Conservation (phyloP, 2,329 filamentous ascomycete species). For the Colletotrichum sp. region DNA sequence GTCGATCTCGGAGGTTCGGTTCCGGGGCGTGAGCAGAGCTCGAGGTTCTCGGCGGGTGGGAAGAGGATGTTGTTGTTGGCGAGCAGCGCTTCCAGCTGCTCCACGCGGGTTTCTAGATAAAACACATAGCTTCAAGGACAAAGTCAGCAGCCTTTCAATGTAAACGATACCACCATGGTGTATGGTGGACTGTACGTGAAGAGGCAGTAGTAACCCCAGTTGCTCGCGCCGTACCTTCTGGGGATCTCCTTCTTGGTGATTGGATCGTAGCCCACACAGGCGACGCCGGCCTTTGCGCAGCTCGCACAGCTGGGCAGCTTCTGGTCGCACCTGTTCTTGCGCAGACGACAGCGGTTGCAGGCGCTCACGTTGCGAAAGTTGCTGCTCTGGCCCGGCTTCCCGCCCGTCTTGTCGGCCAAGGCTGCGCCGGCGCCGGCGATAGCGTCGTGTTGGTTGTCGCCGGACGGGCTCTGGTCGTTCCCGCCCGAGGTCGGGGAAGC, state of each 20-base stretch:
- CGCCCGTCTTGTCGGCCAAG: constrained; percentile 29
- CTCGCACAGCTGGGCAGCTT: constrained; percentile 87
- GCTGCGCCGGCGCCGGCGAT: constrained; percentile 29
- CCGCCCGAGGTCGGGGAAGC: constrained; percentile 38
- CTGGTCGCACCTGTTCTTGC: constrained; percentile 97
- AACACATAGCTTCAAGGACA: constrained; percentile 77
- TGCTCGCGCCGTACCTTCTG: constrained; percentile 68
- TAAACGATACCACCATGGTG: constrained; percentile 40
- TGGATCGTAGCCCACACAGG: constrained; percentile 94
- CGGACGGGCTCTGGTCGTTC: constrained; percentile 40
- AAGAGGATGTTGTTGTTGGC: constrained; percentile 72
- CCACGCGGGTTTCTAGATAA: constrained; percentile 87
- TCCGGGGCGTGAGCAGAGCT: constrained; percentile 60
- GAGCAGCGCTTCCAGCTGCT: constrained; percentile 81
- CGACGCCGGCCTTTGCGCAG: constrained; percentile 90
- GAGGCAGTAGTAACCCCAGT: neutral
- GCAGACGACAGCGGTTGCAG: constrained; percentile 88
- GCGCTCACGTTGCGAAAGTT: constrained; percentile 89
- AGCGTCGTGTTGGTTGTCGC: constrained; percentile 29
- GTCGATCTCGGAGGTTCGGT: constrained; percentile 38
- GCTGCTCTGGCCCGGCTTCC: constrained; percentile 63
- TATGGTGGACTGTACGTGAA: neutral
- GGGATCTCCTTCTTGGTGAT: constrained; percentile 97
- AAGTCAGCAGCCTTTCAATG: neutral
- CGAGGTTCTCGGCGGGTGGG: constrained; percentile 73